Evolutionary conservation across 2,329 filamentous ascomycete species (phyloP).

Genomic region (Coniochaeta ligniaria): DNA sequence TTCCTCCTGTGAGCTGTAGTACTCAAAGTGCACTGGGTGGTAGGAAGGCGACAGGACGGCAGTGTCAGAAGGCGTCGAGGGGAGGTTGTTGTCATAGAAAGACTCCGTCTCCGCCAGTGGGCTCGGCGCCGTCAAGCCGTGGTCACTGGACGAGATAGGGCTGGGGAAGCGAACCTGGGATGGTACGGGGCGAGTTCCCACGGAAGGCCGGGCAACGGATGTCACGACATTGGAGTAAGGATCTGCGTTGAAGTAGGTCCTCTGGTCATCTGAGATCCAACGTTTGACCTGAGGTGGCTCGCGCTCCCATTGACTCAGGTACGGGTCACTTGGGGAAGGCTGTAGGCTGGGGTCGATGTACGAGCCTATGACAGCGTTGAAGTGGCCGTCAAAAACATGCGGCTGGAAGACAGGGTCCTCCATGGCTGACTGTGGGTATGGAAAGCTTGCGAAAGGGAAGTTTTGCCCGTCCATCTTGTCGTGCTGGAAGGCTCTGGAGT

Average conservation of each 20-base stretch:
- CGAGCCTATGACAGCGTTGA: neutral
- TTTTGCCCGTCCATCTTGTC: neutral
- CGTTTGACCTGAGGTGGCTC: neutral
- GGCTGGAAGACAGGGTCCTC: neutral
- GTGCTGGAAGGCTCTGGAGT: neutral
- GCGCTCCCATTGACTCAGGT: neutral
- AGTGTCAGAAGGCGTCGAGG: slow-evolving; percentile 29
- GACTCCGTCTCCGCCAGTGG: slow-evolving; percentile 32
- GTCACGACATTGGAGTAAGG: slow-evolving; percentile 9
- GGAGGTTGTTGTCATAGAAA: slow-evolving; percentile 22
- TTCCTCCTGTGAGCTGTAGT: slow-evolving; percentile 16
- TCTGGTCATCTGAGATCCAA: slow-evolving; percentile 28
- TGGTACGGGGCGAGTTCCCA: slow-evolving; percentile 9
- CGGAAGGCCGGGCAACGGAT: slow-evolving; percentile 3
- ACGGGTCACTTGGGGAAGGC: neutral
- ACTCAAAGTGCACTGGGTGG: slow-evolving; percentile 14
- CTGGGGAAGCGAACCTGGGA: slow-evolving; percentile 22
- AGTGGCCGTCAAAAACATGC: neutral
- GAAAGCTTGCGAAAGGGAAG: neutral
- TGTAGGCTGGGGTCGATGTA: neutral
- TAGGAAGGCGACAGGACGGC: slow-evolving; percentile 21
- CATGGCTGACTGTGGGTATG: neutral
- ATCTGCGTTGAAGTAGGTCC: slow-evolving; percentile 17
- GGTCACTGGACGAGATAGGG: slow-evolving; percentile 28
- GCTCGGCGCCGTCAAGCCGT: slow-evolving; percentile 25